These are phyloP conservation scores for Filobasidium wieringae DNA, from an alignment of 768 basidiomycete species.

Conservation along the genomic window DNA sequence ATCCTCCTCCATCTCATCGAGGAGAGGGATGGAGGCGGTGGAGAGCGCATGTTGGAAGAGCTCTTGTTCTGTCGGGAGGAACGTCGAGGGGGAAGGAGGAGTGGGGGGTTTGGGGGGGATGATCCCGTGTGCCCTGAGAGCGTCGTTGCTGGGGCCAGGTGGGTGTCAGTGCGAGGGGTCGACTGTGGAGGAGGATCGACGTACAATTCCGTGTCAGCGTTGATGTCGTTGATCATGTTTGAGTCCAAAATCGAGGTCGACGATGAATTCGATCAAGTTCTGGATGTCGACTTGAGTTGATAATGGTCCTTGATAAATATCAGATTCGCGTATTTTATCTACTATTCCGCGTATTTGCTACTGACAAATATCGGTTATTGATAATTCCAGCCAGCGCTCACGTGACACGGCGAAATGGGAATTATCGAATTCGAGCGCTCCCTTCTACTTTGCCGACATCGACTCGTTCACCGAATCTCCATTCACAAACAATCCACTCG, in stretches of 20 bases:
- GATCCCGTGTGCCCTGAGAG: constrained; percentile 82
- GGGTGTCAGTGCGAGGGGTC: background rate
- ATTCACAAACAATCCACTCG: too few relatives aligned
- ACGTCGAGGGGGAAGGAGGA: constrained; percentile 68
- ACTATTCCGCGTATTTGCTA: too few relatives aligned
- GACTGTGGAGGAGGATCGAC: constrained; percentile 27
- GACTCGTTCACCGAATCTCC: too few relatives aligned
- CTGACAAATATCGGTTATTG: too few relatives aligned
- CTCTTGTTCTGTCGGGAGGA: constrained; percentile 50
- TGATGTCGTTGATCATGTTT: constrained; percentile 46
- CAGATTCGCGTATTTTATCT: background rate
- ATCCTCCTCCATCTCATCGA: constrained; percentile 62
- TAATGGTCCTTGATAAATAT: background rate
- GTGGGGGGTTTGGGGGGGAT: constrained; percentile 60
- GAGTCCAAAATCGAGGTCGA: too few relatives aligned
- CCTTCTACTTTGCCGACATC: too few relatives aligned
- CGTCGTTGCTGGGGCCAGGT: constrained; percentile 60
- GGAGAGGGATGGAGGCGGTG: constrained; percentile 27
- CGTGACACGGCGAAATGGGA: too few relatives aligned
- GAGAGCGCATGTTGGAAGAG: constrained; percentile 26
- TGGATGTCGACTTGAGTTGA: background rate
- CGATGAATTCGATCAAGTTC: background rate
- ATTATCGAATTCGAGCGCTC: too few relatives aligned
- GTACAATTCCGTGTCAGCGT: constrained; percentile 96
- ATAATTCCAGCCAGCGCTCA: too few relatives aligned